Base-by-base conservation (phyloP, 1,284 basidiomycete genomes). In the Schizophyllum commune region DNA sequence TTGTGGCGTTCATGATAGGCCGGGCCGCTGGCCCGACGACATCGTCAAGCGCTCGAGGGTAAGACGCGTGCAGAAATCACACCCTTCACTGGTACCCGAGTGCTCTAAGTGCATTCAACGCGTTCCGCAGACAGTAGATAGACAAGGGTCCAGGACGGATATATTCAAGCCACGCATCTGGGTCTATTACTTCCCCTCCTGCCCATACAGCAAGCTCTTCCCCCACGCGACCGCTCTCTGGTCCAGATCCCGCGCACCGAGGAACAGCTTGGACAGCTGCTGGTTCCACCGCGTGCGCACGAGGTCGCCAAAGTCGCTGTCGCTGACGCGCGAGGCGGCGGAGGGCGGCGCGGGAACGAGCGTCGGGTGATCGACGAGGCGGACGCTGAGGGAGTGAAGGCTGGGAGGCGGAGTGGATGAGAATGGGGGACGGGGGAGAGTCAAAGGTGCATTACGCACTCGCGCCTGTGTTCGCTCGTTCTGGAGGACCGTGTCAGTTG, bases 261-360 rank as follows among this genome's bases (percentile, higher is more conserved):
- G 65, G 62, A 79, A 81, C 13, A 80, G 62, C 47, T 65, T 65
- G 8, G 75, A 78, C 21, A 85, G 64, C 60, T 84, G 76, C 15
- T 75, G 68, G 65, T 85, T 85, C 84, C 84, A 85, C 56, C 68
- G 73, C 5, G 74, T 73, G 64, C 84, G 73, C 21, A 85, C 22
- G 51, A 80, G 70, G 1, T 75, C 68, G 1, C 70, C 62, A 63
- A 84, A 79, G 3, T 77, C 76, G 32, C 72, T 73, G 2, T 77
- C 71, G 15, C 74, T 71, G 60, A 83, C 76, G 21, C 82, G 74
- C 11, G 75, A 68, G n/a, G 82, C 78, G 17, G 83, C 84, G 1
- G 82, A 71, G 3, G 77, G 74, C 0, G 82, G 79, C 13, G 80
- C 78, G 17, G 75, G 73, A 4, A 79, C 65, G 9, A 74, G 67